Evolutionary conservation across 192 early-diverging fungal genomes (phyloP), one percentile per base, ranked within the genome.

Genomic region (Coemansia nantahalensis): DNA sequence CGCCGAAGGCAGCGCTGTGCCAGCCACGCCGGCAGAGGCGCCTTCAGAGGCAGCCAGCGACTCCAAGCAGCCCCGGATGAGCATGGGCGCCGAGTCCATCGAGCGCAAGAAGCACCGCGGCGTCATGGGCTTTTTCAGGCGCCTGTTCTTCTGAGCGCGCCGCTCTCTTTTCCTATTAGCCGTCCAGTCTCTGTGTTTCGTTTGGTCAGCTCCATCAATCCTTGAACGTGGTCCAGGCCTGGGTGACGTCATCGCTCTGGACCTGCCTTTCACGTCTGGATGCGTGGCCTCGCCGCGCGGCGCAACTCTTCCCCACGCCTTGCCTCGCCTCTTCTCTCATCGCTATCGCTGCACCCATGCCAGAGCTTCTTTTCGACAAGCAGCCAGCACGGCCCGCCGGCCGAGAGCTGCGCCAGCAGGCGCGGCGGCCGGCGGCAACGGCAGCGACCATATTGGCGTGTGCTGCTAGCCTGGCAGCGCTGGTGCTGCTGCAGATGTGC

Each of bases 61-160:
- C 8, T 28, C 39, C 24, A 65, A 65, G 55, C 50, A 50, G 5
- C 24, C 49, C 9, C 55, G 49, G 23, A 19, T 35, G 19, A 65
- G 58, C 45, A 32, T 36, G 13, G 37, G 39, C 24, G 47, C 55
- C 7, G 51, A 46, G 9, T 38, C 19, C 42, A 56, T 43, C 42
- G 45, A 54, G 36, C 62, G 37, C 42, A 60, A 58, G 48, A 74
- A 74, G 63, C 57, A 74, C 37, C 70, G 70, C 28, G 70, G 70
- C 2, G 24, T 74, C 38, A 26, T 64, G 45, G 63, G 63, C 32
- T 66, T 74, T 34, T 58, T 74, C 51, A 74, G 60, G 56, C 62
- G 70, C n/a, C 45, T 74, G 42, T 74, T 66, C 23, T 56, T 55
- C 35, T 74, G 45, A 65, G 8, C 41, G 26, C 26, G 26, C 26